Evolutionary conservation across 257 asterid species (phyloP).

Genomic region (Nicotiana paniculata): DNA sequence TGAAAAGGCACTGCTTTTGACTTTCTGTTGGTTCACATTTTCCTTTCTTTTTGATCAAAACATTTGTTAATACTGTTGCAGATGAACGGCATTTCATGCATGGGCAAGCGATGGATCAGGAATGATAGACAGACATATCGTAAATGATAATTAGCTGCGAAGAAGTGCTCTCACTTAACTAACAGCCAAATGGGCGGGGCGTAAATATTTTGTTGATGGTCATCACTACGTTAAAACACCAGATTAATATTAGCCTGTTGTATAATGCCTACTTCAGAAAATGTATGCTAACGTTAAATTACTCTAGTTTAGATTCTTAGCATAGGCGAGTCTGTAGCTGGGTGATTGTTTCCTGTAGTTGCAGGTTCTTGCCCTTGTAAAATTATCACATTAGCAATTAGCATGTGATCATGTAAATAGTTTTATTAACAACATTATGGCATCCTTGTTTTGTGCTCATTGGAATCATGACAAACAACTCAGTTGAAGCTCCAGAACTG

Average conservation of each 20-base stretch:
- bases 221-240: not conserved
- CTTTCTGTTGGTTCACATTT: not conserved
- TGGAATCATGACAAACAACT: too few relatives aligned
- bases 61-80: slow-evolving; percentile 10
- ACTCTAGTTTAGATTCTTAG: too few relatives aligned
- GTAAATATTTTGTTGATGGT: not conserved
- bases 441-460: too few relatives aligned
- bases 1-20: not conserved
- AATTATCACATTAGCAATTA: too few relatives aligned
- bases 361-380: too few relatives aligned
- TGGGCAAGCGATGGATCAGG: slow-evolving; percentile 59
- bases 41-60: not conserved
- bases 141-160: not conserved
- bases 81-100: slow-evolving; percentile 67
- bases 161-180: not conserved
- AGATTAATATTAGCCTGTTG: not conserved
- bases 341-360: too few relatives aligned
- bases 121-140: slow-evolving; percentile 20
- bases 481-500: too few relatives aligned
- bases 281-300: too few relatives aligned
- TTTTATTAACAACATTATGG: too few relatives aligned
- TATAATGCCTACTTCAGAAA: too few relatives aligned
- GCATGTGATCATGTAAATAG: too few relatives aligned
- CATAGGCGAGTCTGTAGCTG: too few relatives aligned
- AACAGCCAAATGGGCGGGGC: not conserved